Conservation (phyloP, 305 asterid species). For the Stenogyne calaminthoides region DNA sequence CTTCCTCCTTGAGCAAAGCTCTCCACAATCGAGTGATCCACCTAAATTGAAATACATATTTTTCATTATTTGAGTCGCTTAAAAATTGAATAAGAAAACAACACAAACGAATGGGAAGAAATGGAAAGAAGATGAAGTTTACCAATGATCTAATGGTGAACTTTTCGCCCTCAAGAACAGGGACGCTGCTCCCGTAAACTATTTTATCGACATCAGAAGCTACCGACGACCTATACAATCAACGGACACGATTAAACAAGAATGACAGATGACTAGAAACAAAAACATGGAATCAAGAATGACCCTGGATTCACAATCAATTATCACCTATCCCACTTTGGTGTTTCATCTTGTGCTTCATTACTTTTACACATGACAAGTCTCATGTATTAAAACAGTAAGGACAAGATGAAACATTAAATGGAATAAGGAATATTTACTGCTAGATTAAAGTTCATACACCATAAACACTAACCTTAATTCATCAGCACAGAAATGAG, state of each 20-base stretch:
- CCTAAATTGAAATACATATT: constrained; percentile 39
- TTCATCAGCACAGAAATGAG: constrained; percentile 77
- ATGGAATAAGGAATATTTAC: too few relatives aligned
- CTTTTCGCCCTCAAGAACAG: constrained; percentile 70
- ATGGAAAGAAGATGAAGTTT: constrained; percentile 10
- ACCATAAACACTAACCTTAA: constrained; percentile 50
- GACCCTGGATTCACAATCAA: too few relatives aligned
- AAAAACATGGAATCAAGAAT: too few relatives aligned
- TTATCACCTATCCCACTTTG: too few relatives aligned
- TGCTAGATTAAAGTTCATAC: not conserved
- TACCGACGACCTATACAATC: constrained; percentile 61
- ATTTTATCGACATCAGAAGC: constrained; percentile 64
- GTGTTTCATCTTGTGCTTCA: too few relatives aligned
- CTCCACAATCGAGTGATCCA: constrained; percentile 91
- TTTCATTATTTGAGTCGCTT: constrained; percentile 37
- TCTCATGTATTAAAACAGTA: too few relatives aligned
- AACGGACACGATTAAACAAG: not conserved
- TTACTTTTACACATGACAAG: too few relatives aligned
- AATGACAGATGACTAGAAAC: too few relatives aligned
- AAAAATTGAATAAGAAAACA: too few relatives aligned
- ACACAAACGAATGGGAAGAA: too few relatives aligned
- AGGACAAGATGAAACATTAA: too few relatives aligned
- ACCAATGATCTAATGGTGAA: constrained; percentile 70
- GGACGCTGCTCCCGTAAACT: constrained; percentile 78
- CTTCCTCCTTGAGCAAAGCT: constrained; percentile 96